A percentile compares a stretch with the other conserved stretches of the same genome.
These are phyloP conservation scores for Urochloa ruziziensis DNA, from an alignment of 176 grass and related monocot species.

Conservation along the genomic window DNA sequence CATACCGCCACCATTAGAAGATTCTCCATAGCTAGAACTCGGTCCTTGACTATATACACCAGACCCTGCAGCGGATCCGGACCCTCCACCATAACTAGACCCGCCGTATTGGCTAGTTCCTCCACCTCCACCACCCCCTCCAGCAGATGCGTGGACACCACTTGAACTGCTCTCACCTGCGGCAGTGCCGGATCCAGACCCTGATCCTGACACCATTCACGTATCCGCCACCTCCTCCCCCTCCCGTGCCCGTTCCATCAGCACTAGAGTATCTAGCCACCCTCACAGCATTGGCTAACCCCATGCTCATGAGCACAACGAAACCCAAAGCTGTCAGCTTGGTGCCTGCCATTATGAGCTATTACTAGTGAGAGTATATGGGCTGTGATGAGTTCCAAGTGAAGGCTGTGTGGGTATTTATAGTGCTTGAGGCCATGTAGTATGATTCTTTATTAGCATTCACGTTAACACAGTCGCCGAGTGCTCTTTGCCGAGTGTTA, in stretches of 20 bases:
- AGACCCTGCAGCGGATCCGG: background rate
- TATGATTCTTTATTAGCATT: too few relatives aligned
- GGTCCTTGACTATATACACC: background rate
- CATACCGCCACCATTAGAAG: background rate
- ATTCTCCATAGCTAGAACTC: background rate
- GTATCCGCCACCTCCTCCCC: background rate
- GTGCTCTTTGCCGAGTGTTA: too few relatives aligned
- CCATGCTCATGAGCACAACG: background rate
- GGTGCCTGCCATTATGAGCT: background rate
- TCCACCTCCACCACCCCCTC: background rate
- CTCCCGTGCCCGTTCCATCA: background rate
- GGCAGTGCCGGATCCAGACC: background rate
- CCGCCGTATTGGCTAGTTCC: background rate
- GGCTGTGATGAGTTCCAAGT: too few relatives aligned
- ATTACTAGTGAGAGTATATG: too few relatives aligned
- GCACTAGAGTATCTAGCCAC: background rate
- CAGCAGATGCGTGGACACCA: background rate
- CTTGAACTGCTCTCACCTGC: background rate
- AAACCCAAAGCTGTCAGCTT: background rate
- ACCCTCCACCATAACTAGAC: background rate
- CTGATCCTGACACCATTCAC: background rate
- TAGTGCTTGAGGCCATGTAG: too few relatives aligned
- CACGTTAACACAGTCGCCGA: too few relatives aligned
- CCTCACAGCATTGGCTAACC: slow-evolving; percentile 3
- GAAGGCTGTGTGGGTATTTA: too few relatives aligned